Conservation (phyloP, 495 filamentous ascomycete genomes). For the Lasiosphaeria miniovina region DNA sequence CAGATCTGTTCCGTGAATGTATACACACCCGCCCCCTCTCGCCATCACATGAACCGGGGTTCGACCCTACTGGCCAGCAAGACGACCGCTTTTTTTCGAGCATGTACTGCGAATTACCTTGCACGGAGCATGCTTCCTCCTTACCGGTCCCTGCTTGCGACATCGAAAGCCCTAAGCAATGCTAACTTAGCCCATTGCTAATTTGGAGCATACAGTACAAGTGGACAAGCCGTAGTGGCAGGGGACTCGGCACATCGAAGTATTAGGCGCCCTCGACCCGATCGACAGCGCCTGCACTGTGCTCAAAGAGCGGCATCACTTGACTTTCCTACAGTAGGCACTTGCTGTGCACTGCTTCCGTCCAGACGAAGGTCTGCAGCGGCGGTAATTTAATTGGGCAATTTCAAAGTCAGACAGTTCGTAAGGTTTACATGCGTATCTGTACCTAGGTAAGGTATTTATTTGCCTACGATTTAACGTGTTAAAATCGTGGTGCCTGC, state of each 20-base stretch:
- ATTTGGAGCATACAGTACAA: background rate
- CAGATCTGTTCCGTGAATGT: background rate
- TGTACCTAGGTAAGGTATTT: background rate
- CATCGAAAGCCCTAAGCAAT: background rate
- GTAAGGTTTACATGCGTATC: background rate
- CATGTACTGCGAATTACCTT: conserved; percentile 1
- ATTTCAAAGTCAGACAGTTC: background rate
- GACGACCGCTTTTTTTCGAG: background rate
- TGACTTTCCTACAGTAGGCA: background rate
- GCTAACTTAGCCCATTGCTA: conserved; percentile 2
- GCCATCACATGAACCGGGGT: conserved; percentile 11
- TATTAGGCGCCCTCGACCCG: too few relatives aligned
- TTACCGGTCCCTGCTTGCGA: conserved; percentile 1
- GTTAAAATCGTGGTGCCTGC: too few relatives aligned
- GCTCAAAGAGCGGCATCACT: background rate
- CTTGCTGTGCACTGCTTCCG: background rate
- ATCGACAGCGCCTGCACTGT: background rate
- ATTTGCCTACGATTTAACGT: too few relatives aligned
- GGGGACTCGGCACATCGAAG: background rate
- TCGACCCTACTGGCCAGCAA: conserved; percentile 2
- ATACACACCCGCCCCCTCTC: background rate
- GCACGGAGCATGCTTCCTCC: conserved; percentile 9
- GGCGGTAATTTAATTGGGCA: background rate
- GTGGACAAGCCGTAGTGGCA: background rate
- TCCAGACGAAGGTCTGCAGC: background rate